Conservation (phyloP, 1,284 basidiomycete genomes). For the Pseudozyma pruni region DNA sequence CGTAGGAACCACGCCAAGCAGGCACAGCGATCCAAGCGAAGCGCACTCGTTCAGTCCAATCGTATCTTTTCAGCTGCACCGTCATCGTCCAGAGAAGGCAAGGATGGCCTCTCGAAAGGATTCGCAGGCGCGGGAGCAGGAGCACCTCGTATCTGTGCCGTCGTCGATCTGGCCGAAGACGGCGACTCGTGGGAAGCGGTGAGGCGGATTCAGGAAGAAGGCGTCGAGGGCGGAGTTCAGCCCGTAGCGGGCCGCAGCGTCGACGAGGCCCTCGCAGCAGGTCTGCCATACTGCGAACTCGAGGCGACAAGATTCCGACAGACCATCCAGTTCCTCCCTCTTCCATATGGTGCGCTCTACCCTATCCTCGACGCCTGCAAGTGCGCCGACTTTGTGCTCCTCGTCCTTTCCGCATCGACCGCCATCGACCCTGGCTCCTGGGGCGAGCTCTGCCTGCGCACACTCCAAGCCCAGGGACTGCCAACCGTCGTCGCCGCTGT, state of each 20-base stretch:
- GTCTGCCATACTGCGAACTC: conserved; percentile 52
- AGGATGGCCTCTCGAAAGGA: conserved; percentile 70
- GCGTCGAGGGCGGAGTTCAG: conserved; percentile 72
- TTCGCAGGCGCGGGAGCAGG: conserved; percentile 72
- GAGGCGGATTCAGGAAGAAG: conserved; percentile 75
- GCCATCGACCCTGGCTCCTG: conserved; percentile 79
- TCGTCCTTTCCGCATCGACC: conserved; percentile 80
- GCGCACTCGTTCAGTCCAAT: conserved; percentile 58
- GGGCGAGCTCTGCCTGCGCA: conserved; percentile 90
- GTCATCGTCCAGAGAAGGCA: conserved; percentile 27
- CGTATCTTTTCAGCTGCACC: conserved; percentile 47
- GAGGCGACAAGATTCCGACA: conserved; percentile 85
- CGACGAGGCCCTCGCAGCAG: conserved; percentile 39
- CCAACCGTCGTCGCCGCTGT: conserved; percentile 78
- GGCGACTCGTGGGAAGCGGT: conserved; percentile 73
- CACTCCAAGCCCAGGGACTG: conserved; percentile 74
- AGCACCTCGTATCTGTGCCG: conserved; percentile 80
- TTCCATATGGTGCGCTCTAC: conserved; percentile 73
- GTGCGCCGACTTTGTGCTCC: conserved; percentile 89
- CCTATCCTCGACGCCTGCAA: conserved; percentile 86
- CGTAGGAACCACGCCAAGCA: conserved; percentile 63
- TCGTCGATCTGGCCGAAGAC: conserved; percentile 80
- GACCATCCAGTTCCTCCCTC: conserved; percentile 82
- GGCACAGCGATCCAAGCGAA: conserved; percentile 58
- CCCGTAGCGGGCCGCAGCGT: conserved; percentile 53